Evolutionary conservation across 345 rosid genomes (phyloP).

Genomic region (Turritis glabra): DNA sequence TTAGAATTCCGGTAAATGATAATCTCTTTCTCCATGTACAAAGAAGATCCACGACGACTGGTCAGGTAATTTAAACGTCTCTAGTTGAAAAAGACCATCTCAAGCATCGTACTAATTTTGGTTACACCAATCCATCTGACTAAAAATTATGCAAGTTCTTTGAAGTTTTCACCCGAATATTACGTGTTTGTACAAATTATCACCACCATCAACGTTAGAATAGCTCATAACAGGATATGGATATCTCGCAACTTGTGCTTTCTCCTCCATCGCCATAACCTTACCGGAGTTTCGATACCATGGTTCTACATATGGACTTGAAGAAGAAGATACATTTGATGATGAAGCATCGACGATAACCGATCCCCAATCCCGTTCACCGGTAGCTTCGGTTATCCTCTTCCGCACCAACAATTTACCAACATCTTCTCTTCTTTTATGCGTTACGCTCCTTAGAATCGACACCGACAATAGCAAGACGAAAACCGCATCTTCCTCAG

Average conservation of each 20-base stretch:
- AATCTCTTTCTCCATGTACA: too few species aligned
- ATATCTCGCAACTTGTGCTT: conserved; percentile 42
- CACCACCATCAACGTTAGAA: conserved; percentile 72
- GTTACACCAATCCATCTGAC: conserved; percentile 18
- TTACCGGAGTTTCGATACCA: conserved; percentile 71
- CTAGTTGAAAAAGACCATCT: neutral
- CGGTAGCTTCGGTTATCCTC: conserved; percentile 65
- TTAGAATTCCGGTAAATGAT: too few species aligned
- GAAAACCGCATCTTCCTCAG: conserved; percentile 79
- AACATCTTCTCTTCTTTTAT: conserved; percentile 63
- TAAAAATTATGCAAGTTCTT: neutral
- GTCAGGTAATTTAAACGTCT: too few species aligned
- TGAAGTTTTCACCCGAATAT: conserved; percentile 46
- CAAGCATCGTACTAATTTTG: neutral
- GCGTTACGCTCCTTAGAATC: conserved; percentile 65
- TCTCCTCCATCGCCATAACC: conserved; percentile 44
- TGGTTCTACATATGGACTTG: conserved; percentile 47
- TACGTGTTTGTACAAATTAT: conserved; percentile 63
- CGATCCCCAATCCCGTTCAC: conserved; percentile 84
- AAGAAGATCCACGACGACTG: too few species aligned
- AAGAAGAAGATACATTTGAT: conserved; percentile 32
- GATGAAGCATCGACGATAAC: conserved; percentile 50
- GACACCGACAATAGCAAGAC: conserved; percentile 66
- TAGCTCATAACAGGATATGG: conserved; percentile 52
- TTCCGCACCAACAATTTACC: conserved; percentile 66